Evolutionary conservation across 768 basidiomycete species (phyloP).

Genomic region (Mycena amicta): DNA sequence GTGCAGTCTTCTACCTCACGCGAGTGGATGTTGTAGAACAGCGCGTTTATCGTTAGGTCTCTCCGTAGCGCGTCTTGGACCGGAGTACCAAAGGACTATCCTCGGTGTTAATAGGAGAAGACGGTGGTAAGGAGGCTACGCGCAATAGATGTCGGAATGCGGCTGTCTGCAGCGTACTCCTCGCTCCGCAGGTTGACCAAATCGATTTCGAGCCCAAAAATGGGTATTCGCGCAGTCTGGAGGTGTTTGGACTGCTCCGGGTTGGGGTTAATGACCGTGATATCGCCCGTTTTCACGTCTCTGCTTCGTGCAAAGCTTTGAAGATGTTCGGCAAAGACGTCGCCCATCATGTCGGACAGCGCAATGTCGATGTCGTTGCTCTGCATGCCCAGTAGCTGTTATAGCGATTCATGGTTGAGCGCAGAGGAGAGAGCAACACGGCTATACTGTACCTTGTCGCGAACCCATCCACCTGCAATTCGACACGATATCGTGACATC

Average conservation of each 20-base stretch:
- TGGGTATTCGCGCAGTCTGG: constrained; percentile 86
- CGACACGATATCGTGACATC: constrained; percentile 70
- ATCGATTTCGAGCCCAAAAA: constrained; percentile 85
- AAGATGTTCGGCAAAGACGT: constrained; percentile 83
- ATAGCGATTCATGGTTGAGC: background rate
- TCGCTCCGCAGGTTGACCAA: constrained; percentile 94
- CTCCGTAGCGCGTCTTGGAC: constrained; percentile 86
- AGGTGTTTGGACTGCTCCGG: constrained; percentile 98
- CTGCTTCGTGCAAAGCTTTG: constrained; percentile 59
- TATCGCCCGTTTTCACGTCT: constrained; percentile 54
- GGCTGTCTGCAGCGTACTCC: constrained; percentile 82
- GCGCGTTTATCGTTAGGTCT: constrained; percentile 92
- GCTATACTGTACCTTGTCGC: constrained; percentile 79
- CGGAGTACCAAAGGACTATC: constrained; percentile 88
- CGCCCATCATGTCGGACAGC: constrained; percentile 85
- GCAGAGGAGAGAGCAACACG: background rate
- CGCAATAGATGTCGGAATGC: constrained; percentile 89
- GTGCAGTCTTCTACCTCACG: constrained; percentile 86
- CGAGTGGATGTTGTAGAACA: constrained; percentile 95
- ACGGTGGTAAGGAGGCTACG: constrained; percentile 30
- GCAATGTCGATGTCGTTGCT: constrained; percentile 96
- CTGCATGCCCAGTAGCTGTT: constrained; percentile 74
- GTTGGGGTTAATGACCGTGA: constrained; percentile 88
- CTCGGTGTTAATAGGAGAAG: background rate
- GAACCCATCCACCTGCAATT: constrained; percentile 97